A percentile compares a stretch with the other conserved stretches of the same genome.
phyloP scores from a whole-genome alignment of 164 flowering plant species.

The Hamamelis virginiana region DNA sequence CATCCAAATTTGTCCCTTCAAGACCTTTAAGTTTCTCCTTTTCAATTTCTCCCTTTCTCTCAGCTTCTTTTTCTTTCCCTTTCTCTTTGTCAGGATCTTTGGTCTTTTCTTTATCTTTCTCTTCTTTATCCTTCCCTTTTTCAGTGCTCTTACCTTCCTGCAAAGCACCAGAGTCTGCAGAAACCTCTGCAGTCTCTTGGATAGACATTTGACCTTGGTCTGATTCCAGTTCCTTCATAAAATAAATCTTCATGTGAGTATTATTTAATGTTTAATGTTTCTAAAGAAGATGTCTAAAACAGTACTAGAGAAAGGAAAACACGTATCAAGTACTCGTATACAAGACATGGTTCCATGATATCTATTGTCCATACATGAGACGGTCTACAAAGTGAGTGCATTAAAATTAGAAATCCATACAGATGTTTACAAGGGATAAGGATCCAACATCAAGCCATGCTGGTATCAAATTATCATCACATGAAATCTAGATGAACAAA shows the following conservation, averaged over 20 bases:
- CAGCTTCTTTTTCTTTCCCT: slow-evolving; percentile 70
- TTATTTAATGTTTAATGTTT: no score
- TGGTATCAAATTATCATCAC: background rate
- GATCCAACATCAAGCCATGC: background rate
- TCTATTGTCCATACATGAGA: background rate
- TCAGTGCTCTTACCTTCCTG: slow-evolving; percentile 61
- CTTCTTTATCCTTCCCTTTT: slow-evolving; percentile 75
- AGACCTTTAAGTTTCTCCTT: slow-evolving; percentile 81
- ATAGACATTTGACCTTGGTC: slow-evolving; percentile 52
- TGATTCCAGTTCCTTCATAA: slow-evolving; percentile 52
- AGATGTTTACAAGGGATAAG: background rate
- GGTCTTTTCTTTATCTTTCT: slow-evolving; percentile 62
- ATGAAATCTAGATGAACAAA: background rate
- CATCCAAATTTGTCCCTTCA: slow-evolving; percentile 89
- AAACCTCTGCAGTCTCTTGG: slow-evolving; percentile 47
- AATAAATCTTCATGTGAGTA: slow-evolving; percentile 12
- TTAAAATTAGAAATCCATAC: background rate
- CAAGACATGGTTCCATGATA: background rate
- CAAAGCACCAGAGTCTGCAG: slow-evolving; percentile 43
- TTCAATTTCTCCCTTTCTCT: slow-evolving; percentile 71
- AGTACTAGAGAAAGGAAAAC: background rate
- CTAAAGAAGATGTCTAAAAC: background rate
- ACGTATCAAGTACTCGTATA: background rate
- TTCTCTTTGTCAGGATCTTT: slow-evolving; percentile 77
- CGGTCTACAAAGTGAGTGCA: background rate